phyloP scores from a whole-genome alignment of 164 flowering plant genomes.

The Chimonanthus praecox region DNA sequence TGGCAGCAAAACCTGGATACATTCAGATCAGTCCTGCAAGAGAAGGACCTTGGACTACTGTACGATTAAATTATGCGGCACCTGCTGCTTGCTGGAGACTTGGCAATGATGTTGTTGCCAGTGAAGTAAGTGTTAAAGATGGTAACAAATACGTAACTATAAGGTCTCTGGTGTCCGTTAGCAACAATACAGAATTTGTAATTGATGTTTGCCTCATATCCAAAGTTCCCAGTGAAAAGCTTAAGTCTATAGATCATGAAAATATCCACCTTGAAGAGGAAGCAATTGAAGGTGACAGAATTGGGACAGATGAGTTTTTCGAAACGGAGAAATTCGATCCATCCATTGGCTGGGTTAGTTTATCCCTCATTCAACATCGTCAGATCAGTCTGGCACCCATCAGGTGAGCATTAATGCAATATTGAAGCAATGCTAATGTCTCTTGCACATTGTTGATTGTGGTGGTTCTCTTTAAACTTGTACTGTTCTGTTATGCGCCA shows the following conservation, averaged over 20 bases:
- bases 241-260: constrained; percentile 20
- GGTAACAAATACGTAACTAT: constrained; percentile 75
- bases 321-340: constrained; percentile 62
- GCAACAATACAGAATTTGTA: constrained; percentile 59
- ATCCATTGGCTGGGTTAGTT: constrained; percentile 58
- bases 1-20: constrained; percentile 49
- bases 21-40: constrained; percentile 81
- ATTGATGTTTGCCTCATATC: constrained; percentile 65
- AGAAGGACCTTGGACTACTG: constrained; percentile 93
- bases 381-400: constrained; percentile 9
- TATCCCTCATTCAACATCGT: constrained; percentile 6
- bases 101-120: constrained; percentile 87
- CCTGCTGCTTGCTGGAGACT: constrained; percentile 93
- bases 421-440: not conserved
- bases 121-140: constrained; percentile 79
- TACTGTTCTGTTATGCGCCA: too few relatives aligned
- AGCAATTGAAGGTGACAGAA: constrained; percentile 13
- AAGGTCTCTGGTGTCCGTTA: constrained; percentile 81
- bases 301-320: constrained; percentile 49
- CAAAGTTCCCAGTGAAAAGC: constrained; percentile 25
- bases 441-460: not conserved
- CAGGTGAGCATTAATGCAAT: constrained; percentile 27
- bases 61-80: constrained; percentile 88
- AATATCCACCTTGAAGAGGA: constrained; percentile 16
- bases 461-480: not conserved